Evolutionary conservation across 2,329 filamentous ascomycete species (phyloP).

Genomic region (Botrytis porri): DNA sequence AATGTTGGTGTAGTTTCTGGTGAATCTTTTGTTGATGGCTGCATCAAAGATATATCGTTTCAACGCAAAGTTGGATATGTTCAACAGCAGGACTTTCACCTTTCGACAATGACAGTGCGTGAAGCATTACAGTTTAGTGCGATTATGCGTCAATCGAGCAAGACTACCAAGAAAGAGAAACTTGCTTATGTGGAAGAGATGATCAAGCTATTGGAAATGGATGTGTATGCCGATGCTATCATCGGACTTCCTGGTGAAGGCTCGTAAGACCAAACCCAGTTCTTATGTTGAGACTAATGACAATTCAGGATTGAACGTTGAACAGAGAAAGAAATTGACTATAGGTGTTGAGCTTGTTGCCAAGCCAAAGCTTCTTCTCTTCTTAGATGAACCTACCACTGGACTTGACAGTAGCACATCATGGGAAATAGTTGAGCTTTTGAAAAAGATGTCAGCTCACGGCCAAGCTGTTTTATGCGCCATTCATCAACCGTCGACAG

Average conservation of each 20-base stretch:
- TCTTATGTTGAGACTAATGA: conserved; percentile 79
- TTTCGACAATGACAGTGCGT: conserved; percentile 79
- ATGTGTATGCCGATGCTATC: conserved; percentile 82
- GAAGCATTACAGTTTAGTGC: conserved; percentile 86
- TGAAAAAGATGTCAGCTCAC: conserved; percentile 83
- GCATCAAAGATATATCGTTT: conserved; percentile 63
- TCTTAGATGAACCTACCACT: conserved; percentile 80
- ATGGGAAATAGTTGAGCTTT: conserved; percentile 82
- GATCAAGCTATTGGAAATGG: conserved; percentile 87
- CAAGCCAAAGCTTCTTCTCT: conserved; percentile 64
- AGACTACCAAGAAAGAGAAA: conserved; percentile 71
- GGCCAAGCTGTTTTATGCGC: conserved; percentile 92
- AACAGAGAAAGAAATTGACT: conserved; percentile 64
- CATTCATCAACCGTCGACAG: conserved; percentile 90
- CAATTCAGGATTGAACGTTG: conserved; percentile 59
- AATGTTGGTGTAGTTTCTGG: conserved; percentile 88
- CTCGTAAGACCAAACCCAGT: conserved; percentile 59
- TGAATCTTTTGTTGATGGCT: conserved; percentile 68
- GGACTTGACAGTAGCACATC: conserved; percentile 90
- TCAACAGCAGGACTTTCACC: conserved; percentile 71
- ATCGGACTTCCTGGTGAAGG: conserved; percentile 65
- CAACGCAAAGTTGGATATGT: conserved; percentile 88
- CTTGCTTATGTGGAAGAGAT: conserved; percentile 85
- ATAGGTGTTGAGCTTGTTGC: conserved; percentile 73
- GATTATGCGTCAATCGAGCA: conserved; percentile 75